phyloP scores from a whole-genome alignment of 805 yeast genomes.

The Nakazawaea pomicola region DNA sequence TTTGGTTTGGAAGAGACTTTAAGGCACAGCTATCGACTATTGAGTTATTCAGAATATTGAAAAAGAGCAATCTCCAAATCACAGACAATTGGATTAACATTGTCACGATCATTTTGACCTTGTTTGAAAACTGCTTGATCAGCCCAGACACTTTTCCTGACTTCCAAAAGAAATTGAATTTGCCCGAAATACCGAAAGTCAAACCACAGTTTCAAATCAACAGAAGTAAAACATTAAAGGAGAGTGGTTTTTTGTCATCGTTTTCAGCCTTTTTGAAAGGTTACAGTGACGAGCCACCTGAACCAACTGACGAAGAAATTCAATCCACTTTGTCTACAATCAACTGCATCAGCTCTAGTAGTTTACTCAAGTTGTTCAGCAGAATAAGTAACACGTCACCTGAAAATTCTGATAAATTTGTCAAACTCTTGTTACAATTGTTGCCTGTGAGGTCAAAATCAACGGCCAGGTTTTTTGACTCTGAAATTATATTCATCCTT shows the following conservation, averaged over 20 bases:
- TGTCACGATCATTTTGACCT: slow-evolving; percentile 51
- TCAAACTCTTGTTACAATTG: slow-evolving; percentile 27
- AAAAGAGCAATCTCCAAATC: slow-evolving; percentile 47
- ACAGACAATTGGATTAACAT: slow-evolving; percentile 55
- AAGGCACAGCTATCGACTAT: slow-evolving; percentile 89
- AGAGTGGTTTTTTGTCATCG: slow-evolving; percentile 78
- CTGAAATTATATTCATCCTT: slow-evolving; percentile 25
- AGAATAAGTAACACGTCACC: slow-evolving; percentile 35
- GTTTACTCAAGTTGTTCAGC: slow-evolving; percentile 50
- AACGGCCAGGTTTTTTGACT: slow-evolving; percentile 19
- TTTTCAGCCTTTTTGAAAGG: slow-evolving; percentile 91
- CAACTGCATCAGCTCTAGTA: slow-evolving; percentile 76
- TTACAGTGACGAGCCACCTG: slow-evolving; percentile 76
- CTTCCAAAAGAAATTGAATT: slow-evolving; percentile 52
- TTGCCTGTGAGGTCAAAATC: slow-evolving; percentile 25
- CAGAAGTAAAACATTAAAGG: slow-evolving; percentile 61
- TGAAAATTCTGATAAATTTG: slow-evolving; percentile 30
- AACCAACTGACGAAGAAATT: slow-evolving; percentile 91
- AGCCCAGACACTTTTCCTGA: slow-evolving; percentile 60
- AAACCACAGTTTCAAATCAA: slow-evolving; percentile 63
- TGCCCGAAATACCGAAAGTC: slow-evolving; percentile 54
- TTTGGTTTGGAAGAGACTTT: slow-evolving; percentile 82
- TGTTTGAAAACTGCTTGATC: slow-evolving; percentile 70
- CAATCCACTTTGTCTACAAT: slow-evolving; percentile 78
- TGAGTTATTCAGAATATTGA: slow-evolving; percentile 73